Evolutionary conservation across 345 rosid genomes (phyloP).

Genomic region (Eucalyptus marginata): DNA sequence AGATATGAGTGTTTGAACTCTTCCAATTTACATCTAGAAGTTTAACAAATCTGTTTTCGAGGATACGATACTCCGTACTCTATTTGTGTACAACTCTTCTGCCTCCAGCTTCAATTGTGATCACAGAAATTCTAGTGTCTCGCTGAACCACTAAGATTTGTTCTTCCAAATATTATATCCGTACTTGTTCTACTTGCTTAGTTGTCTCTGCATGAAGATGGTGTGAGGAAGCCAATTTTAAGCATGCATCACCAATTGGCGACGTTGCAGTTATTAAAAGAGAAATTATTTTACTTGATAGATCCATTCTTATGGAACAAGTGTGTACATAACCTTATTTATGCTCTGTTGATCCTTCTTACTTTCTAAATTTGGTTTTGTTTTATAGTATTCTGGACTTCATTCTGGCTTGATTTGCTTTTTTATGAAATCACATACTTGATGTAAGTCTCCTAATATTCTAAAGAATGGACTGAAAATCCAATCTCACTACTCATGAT

Average conservation of each 20-base stretch:
- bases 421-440: neutral
- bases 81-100: neutral
- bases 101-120: rapidly evolving
- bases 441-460: neutral
- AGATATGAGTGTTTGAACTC: neutral
- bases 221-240: neutral
- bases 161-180: neutral
- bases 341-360: neutral
- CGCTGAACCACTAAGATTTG: rapidly evolving
- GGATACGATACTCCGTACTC: rapidly evolving
- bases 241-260: neutral
- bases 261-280: rapidly evolving
- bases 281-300: too few species aligned
- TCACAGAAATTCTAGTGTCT: rapidly evolving
- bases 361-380: too few species aligned
- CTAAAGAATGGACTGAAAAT: neutral
- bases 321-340: too few species aligned
- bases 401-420: neutral
- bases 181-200: neutral
- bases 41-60: too few species aligned
- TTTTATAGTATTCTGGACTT: neutral
- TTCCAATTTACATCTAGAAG: neutral
- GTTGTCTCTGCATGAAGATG: neutral
- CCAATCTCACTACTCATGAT: neutral
- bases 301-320: too few species aligned